Base-by-base conservation (phyloP, 2,329 filamentous ascomycete species). In the Keithomyces neogunnii region DNA sequence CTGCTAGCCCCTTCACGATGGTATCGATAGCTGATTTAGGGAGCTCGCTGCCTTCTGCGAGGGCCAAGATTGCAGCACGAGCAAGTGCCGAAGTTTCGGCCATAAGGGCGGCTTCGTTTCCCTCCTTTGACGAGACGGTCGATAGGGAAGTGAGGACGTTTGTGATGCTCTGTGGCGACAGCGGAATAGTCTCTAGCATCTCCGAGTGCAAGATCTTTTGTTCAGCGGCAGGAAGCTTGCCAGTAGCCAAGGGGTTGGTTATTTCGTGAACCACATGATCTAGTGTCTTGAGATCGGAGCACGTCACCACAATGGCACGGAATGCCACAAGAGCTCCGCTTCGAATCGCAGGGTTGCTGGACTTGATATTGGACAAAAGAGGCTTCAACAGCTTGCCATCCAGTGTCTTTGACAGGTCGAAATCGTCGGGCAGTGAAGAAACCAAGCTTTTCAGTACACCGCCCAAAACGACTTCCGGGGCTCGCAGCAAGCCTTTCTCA, bases 311-410 rank as follows among this genome's bases (percentile, higher is more conserved):
- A n/a, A 91, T 73, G 8, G 80, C 78, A 56, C 78, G 77, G 65
- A 97, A 96, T 6, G 86, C 86, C 39, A 78, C 75, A 28, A 91
- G 70, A 7, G 88, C 87, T 29, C 89, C 90, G 55, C 80, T 80
- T 51, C 92, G 84, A 55, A 96, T 89, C 2, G 70, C 69, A 11
- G 81, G 73, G 65, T 96, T 97, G 62, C 87, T 91, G 1, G 93
- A 97, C 68, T 95, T 96, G 66, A 91, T 76, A 63, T 90, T 96
- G 40, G 89, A 84, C n/a, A 97, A 70, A 10, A 99, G 73, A 5
- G 90, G 89, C 66, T 96, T 97, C 38, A 95, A 69, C 36, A 99
- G 75, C 55, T 86, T 87, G 30, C 77, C 74, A 49, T 80, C 77
- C 19, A 97, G 74, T 4, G 87, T 71, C 38, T 82, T 79, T 7